Conservation (phyloP, 2,329 filamentous ascomycete species). For the Ilyonectria robusta region DNA sequence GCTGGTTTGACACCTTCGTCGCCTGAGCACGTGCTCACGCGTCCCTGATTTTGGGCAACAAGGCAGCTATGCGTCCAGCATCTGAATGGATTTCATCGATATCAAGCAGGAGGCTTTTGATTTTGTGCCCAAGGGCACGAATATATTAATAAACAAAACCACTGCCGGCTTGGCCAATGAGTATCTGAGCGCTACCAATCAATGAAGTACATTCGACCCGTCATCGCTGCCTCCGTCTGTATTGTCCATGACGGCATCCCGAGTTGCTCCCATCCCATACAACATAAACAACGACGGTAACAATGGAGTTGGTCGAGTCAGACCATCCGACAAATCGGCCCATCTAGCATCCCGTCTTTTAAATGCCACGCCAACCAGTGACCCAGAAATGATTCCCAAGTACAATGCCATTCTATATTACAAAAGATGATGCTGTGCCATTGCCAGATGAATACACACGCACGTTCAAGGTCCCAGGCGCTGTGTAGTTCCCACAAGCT, state of each 20-base stretch:
- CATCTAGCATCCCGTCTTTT: slow-evolving; percentile 23
- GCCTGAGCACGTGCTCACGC: slow-evolving; percentile 25
- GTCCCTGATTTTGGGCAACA: neutral
- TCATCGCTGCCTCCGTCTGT: neutral
- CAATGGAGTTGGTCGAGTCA: neutral
- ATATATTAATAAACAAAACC: slow-evolving; percentile 4
- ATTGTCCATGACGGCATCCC: neutral
- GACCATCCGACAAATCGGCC: slow-evolving; percentile 3
- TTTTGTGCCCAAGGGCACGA: neutral
- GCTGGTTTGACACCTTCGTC: neutral
- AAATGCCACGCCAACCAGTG: slow-evolving; percentile 25
- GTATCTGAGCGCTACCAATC: neutral
- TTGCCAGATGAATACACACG: slow-evolving; percentile 5
- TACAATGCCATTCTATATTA: slow-evolving; percentile 31
- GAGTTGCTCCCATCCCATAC: neutral
- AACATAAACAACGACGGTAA: neutral
- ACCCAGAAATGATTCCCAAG: slow-evolving; percentile 24
- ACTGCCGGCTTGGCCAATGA: neutral
- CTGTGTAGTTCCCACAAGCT: slow-evolving; percentile 74
- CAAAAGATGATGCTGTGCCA: slow-evolving; percentile 26
- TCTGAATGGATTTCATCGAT: neutral
- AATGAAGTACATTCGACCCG: neutral
- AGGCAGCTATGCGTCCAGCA: neutral
- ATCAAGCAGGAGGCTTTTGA: neutral
- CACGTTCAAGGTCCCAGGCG: slow-evolving; percentile 75